These are phyloP conservation scores for Yamadazyma pseudoaaseri DNA, from an alignment of 1,139 yeast species.

Conservation along the genomic window DNA sequence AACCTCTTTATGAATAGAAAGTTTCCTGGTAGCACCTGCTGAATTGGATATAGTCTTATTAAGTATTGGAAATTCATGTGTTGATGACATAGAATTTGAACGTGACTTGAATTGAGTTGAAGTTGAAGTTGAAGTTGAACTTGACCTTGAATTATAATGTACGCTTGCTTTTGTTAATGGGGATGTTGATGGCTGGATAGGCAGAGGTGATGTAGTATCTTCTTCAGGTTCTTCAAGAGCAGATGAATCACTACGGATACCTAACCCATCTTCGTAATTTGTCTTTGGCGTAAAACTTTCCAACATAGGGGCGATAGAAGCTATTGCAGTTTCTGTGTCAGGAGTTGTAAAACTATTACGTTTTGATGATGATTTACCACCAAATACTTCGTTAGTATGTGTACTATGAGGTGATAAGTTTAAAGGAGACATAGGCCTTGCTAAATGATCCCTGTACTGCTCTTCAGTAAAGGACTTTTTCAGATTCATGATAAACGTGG, in stretches of 20 bases:
- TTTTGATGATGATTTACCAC: constrained; percentile 5
- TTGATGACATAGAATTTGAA: constrained; percentile 23
- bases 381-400: not conserved
- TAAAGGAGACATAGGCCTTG: constrained; percentile 32
- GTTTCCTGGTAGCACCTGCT: constrained; percentile 41
- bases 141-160: not conserved
- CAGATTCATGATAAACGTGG: constrained; percentile 1
- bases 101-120: constrained; percentile 16
- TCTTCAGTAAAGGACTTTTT: not conserved
- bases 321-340: constrained; percentile 60
- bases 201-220: not conserved
- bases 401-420: constrained; percentile 13
- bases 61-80: constrained; percentile 21
- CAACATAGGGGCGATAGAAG: constrained; percentile 74
- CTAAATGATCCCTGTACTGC: not conserved
- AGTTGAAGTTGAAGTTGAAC: constrained; percentile 3
- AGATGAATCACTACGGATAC: constrained; percentile 3
- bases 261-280: constrained; percentile 47
- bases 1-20: constrained; percentile 43
- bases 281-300: constrained; percentile 73
- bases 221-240: not conserved
- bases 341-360: constrained; percentile 15
- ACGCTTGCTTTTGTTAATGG: not conserved
- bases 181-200: not conserved
- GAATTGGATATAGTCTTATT: constrained; percentile 41